Conservation (phyloP, 2,329 filamentous ascomycete species). For the Endocalyx cinctus region DNA sequence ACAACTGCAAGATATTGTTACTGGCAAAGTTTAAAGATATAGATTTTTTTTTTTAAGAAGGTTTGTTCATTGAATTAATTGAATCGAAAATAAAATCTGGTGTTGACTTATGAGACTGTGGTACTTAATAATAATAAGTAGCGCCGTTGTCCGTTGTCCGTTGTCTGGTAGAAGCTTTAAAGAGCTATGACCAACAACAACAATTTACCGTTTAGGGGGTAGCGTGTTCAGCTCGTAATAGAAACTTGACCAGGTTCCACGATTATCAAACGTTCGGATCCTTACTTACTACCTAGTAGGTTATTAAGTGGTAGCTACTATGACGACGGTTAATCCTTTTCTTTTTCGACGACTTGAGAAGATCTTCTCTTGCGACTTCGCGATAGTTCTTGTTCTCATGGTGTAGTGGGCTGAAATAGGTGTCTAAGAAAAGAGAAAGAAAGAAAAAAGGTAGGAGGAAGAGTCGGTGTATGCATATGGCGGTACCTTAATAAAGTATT, state of each 20-base stretch:
- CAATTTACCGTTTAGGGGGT: conserved; percentile 22
- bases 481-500: no score
- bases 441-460: conserved; percentile 3
- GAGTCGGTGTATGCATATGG: no score
- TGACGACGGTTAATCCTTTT: conserved; percentile 15
- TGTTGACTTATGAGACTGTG: no score
- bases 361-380: conserved; percentile 10
- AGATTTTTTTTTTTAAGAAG: neutral
- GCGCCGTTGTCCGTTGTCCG: no score
- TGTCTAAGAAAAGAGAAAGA: conserved; percentile 5
- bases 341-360: conserved; percentile 14
- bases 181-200: conserved; percentile 27
- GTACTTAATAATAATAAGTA: neutral
- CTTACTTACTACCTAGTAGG: no score
- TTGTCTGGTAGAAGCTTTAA: conserved; percentile 19
- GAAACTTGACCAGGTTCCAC: no score
- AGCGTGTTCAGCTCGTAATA: conserved; percentile 5
- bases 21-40: neutral
- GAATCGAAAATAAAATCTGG: no score
- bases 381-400: conserved; percentile 22
- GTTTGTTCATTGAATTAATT: no score
- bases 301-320: conserved; percentile 1
- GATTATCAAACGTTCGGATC: no score
- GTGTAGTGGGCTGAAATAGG: conserved; percentile 8
- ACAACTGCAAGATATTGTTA: conserved; percentile 6